These are phyloP conservation scores for Penicillium waksmanii DNA, from an alignment of 495 filamentous ascomycete species.

Conservation along the genomic window DNA sequence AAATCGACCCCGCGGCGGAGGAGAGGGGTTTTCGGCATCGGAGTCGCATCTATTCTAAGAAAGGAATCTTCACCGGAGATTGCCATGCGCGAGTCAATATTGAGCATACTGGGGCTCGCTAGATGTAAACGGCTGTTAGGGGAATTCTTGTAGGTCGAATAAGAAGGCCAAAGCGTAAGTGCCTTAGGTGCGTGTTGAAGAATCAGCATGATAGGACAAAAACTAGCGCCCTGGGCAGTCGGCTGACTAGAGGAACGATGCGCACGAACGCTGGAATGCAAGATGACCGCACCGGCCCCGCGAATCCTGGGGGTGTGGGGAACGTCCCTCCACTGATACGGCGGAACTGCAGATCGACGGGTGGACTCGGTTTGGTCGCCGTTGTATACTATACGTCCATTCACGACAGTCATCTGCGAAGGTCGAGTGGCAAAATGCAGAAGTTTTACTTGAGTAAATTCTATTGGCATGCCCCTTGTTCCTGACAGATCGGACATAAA, in stretches of 20 bases:
- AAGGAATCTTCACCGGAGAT: constrained; percentile 1
- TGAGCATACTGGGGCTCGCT: background rate
- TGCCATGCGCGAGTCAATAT: background rate
- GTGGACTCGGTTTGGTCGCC: background rate
- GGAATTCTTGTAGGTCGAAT: background rate
- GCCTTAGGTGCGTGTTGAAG: background rate
- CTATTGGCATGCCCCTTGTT: constrained; percentile 4
- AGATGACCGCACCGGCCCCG: constrained; percentile 9
- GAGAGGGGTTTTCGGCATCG: background rate
- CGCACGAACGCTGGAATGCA: constrained; percentile 7
- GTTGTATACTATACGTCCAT: background rate
- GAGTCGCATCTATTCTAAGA: background rate
- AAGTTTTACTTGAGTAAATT: background rate
- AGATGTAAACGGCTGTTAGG: background rate
- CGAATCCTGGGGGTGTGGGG: constrained; percentile 7
- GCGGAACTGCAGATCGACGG: constrained; percentile 9
- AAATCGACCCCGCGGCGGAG: background rate
- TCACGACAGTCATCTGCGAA: background rate
- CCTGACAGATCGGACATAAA: background rate
- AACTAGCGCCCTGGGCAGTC: background rate
- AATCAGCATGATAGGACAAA: background rate
- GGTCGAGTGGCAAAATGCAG: background rate
- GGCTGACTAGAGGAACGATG: background rate
- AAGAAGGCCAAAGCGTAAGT: background rate
- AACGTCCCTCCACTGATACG: constrained; percentile 6